Conservation (phyloP, 1,284 basidiomycete species). For the Caloboletus firmus region DNA sequence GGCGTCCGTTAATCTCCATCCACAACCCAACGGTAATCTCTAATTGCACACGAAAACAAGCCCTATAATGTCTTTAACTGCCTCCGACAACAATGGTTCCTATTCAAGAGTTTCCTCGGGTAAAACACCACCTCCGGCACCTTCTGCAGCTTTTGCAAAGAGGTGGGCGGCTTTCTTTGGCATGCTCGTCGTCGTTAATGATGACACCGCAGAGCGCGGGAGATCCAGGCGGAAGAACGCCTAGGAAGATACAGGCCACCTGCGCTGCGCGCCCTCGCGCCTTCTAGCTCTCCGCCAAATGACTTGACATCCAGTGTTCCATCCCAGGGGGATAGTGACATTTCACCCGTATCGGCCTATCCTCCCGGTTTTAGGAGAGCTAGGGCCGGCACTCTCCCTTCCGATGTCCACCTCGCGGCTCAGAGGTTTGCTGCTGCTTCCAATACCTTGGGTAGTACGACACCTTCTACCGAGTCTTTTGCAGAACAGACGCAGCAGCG, state of each 20-base stretch:
- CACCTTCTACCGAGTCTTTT: conserved; percentile 64
- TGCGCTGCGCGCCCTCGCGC: conserved; percentile 69
- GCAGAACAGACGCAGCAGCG: conserved; percentile 55
- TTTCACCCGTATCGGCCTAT: conserved; percentile 68
- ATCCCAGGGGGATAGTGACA: conserved; percentile 55
- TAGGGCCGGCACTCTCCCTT: conserved; percentile 85
- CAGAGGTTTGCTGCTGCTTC: conserved; percentile 76
- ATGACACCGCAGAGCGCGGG: conserved; percentile 61
- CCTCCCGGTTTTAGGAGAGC: conserved; percentile 81
- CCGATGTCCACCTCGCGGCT: conserved; percentile 82
- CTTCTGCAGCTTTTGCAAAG: conserved; percentile 85
- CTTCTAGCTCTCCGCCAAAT: conserved; percentile 70
- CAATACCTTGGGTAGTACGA: conserved; percentile 51
- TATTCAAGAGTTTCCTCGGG: conserved; percentile 79
- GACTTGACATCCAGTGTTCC: conserved; percentile 55
- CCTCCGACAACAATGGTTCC: conserved; percentile 71
- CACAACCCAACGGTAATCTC: conserved; percentile 63
- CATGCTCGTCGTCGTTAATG: conserved; percentile 17
- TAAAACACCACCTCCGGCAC: conserved; percentile 85
- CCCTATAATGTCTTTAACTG: conserved; percentile 84
- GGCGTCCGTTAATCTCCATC: conserved; percentile 46
- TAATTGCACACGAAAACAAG: conserved; percentile 71
- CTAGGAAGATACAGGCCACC: conserved; percentile 75
- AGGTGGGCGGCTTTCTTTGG: conserved; percentile 47
- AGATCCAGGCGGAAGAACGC: conserved; percentile 75